A percentile compares a stretch with the other conserved stretches of the same genome.
phyloP scores from a whole-genome alignment of 1,284 basidiomycete species.

The Prillingera fragicola region DNA sequence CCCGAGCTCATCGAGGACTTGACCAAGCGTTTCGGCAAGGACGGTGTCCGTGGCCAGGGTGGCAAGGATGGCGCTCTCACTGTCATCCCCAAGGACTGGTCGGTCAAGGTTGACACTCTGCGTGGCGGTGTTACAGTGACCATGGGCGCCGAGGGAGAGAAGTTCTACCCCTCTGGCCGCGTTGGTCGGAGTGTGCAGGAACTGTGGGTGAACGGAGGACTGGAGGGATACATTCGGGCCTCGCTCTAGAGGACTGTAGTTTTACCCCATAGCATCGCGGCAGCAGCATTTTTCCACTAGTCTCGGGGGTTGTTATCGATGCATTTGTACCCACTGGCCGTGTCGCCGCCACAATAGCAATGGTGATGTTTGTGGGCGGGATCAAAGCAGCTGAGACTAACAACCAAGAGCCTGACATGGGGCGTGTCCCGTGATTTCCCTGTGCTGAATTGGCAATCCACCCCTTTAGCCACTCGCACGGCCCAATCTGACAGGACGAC shows the following conservation, averaged over 20 bases:
- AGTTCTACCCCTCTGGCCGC: conserved; percentile 63
- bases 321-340: too few relatives aligned
- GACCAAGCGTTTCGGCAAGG: conserved; percentile 66
- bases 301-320: too few relatives aligned
- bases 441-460: too few relatives aligned
- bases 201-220: conserved; percentile 56
- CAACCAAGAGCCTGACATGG: too few relatives aligned
- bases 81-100: conserved; percentile 60
- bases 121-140: conserved; percentile 61
- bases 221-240: conserved; percentile 53
- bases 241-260: conserved; percentile 42
- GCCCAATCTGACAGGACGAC: too few relatives aligned
- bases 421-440: too few relatives aligned
- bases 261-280: too few relatives aligned
- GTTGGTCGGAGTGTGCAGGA: conserved; percentile 91
- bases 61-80: conserved; percentile 74
- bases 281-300: too few relatives aligned
- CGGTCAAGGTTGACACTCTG: conserved; percentile 63
- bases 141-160: conserved; percentile 50
- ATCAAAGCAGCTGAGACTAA: too few relatives aligned
- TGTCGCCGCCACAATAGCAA: too few relatives aligned
- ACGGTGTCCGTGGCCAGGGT: conserved; percentile 67
- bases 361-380: too few relatives aligned
- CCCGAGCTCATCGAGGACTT: conserved; percentile 83
- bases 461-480: too few relatives aligned